A percentile compares a stretch with the other conserved stretches of the same genome.
Evolutionary conservation across 1,284 basidiomycete species (phyloP).

Genomic region (Trichosporon inkin): DNA sequence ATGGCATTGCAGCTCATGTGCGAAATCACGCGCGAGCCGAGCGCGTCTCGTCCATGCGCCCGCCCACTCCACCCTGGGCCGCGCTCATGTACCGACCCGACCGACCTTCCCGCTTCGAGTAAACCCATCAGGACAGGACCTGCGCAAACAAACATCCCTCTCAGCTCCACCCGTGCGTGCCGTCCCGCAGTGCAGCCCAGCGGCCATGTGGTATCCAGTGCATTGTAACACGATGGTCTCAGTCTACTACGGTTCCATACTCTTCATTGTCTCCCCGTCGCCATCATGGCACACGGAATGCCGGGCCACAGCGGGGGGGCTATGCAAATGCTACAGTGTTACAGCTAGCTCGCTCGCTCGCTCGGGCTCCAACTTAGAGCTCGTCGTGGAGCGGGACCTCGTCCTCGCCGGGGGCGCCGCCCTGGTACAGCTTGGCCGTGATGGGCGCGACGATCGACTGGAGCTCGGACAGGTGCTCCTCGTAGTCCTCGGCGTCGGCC

Average conservation of each 20-base stretch:
- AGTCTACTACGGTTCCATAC: constrained; percentile 8
- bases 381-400: constrained; percentile 51
- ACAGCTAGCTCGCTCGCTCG: too few relatives aligned
- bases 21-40: not conserved
- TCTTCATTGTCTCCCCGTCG: not conserved
- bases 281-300: too few relatives aligned
- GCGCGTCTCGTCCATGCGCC: not conserved
- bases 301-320: too few relatives aligned
- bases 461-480: constrained; percentile 80
- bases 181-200: too few relatives aligned
- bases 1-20: too few relatives aligned
- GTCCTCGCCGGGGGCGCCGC: constrained; percentile 47
- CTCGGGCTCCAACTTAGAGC: constrained; percentile 45
- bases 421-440: constrained; percentile 72
- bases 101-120: constrained; percentile 5
- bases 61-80: not conserved
- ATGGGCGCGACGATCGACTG: constrained; percentile 68
- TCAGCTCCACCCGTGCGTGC: not conserved
- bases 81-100: not conserved
- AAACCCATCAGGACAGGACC: not conserved
- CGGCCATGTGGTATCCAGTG: constrained; percentile 1
- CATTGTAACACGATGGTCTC: not conserved
- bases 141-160: not conserved
- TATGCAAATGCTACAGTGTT: constrained; percentile 7
- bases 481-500: constrained; percentile 79